Base-by-base conservation (phyloP, 768 basidiomycete species). In the Tubosaeta sp. region DNA sequence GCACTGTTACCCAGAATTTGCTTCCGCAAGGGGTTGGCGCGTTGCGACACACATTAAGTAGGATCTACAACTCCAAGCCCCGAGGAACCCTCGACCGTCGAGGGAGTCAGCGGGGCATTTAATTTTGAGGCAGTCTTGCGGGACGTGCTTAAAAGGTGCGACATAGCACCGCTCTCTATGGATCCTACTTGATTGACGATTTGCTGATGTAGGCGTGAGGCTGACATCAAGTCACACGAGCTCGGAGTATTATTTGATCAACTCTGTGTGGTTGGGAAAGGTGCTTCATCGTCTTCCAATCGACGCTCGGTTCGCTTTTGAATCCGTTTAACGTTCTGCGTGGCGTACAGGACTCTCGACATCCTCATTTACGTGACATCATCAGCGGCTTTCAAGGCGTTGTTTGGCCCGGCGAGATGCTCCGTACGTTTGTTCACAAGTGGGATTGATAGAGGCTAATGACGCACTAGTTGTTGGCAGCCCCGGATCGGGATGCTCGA, bases 401-500 rank as follows among this genome's bases (percentile, higher is more conserved):
- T 12, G 68, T 84, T 27, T 71, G 73, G 16, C 82, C 83, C 0
- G 83, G 84, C 25, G 82, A 86, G 56, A 86, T 86, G 83, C 74
- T 83, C 5, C 73, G 90, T 83, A 59, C 56, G 86, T 80, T 12
- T 11, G 5, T 36, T 2, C 8, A 46, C 3, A 41, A 29, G 21
- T 25, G 43, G 21, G n/a, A 44, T 1, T 0, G 18, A 18, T 16
- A 1, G 21, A 4, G 13, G 30, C 35, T 62, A 10, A 61, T 8
- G 31, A 6, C 11, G 4, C 14, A 49, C 5, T 59, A 87, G 87
- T 94, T 14, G 91, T 93, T 11, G 92, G 92, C 21, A 78, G 90
- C 25, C 92, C 92, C 1, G 87, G 87, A 13, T 83, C 89, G 0
- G 92, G 93, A 3, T 94, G 92, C 64, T 83, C 79, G 24, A 91